Evolutionary conservation across 768 basidiomycete genomes (phyloP).

Genomic region (Exidia glandulosa): DNA sequence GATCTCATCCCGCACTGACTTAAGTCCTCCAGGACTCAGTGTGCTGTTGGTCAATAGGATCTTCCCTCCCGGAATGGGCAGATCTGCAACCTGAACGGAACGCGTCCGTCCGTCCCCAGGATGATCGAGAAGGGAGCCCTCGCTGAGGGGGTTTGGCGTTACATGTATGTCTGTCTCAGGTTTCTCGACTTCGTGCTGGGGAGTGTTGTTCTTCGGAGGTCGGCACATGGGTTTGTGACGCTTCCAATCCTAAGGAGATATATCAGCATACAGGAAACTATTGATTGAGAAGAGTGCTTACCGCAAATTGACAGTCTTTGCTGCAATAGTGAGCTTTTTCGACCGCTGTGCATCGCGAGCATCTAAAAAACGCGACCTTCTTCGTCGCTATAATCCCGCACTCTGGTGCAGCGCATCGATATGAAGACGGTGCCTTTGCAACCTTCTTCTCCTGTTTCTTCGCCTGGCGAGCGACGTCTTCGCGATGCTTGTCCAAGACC

Average conservation of each 20-base stretch:
- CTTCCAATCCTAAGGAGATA: neutral
- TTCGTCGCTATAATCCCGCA: neutral
- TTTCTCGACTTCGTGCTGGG: no score
- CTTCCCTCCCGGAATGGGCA: no score
- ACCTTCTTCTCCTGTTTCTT: neutral
- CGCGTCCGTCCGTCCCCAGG: no score
- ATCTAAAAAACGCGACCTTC: neutral
- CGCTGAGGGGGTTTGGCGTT: no score
- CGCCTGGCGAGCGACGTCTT: neutral
- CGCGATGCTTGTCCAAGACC: neutral
- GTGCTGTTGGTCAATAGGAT: no score
- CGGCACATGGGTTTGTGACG: neutral
- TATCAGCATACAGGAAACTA: neutral
- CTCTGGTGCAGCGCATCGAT: neutral
- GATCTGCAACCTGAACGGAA: no score
- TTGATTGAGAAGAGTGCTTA: neutral
- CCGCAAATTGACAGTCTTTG: neutral
- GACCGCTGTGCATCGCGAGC: neutral
- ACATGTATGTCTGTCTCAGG: no score
- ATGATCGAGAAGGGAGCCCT: no score
- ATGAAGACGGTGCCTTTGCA: neutral
- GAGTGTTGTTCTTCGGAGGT: no score
- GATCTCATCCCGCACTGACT: no score
- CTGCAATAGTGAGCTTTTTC: neutral
- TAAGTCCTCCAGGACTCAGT: no score